Base-by-base conservation (phyloP, 495 filamentous ascomycete genomes). In the Neurospora discreta region DNA sequence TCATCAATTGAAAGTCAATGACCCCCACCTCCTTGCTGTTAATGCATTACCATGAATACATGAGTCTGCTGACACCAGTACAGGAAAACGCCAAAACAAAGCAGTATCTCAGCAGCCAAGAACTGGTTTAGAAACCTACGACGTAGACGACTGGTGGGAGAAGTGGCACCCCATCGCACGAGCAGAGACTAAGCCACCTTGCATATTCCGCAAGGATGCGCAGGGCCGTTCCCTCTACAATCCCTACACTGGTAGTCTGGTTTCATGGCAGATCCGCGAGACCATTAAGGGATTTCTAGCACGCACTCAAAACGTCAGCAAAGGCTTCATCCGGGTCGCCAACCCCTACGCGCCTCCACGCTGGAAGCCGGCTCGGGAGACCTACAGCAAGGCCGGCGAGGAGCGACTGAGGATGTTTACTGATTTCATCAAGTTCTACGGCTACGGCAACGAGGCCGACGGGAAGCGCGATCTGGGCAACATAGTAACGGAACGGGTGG, bases 281-380 rank as follows among this genome's bases (percentile, higher is more conserved):
- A 83, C 86, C 16, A 80, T 91, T 43, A 74, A 82, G 11, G 80
- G 85, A 0, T 96, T 96, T 73, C 78, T 94, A 3, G 72, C 79
- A 5, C 89, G 92, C 15, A 65, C 52, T 16, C 2, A 15, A 36
- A 65, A 65, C 52, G 15, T 65, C 8, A 9, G 1, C 3, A 15
- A 15, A 30, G 2, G 11, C 26, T 65, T 65, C 52, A 90, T 96
- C 44, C 91, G 84, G 82, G 84, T 90, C 71, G 81, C 79, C 18
- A 90, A 91, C 75, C 90, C 90, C 0, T 79, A 76, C 68, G 76
- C 79, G 16, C 74, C 76, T 46, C 74, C 75, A 6, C 70, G 77
- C 38, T 72, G 46, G 36, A 75, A 71, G 44, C 46, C 39, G 20
- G 75, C 76, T 36, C 74, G 76, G 33, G 70, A 77, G 39, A 38